Base-by-base conservation (phyloP, 257 asterid genomes). In the Galeopsis tetrahit region DNA sequence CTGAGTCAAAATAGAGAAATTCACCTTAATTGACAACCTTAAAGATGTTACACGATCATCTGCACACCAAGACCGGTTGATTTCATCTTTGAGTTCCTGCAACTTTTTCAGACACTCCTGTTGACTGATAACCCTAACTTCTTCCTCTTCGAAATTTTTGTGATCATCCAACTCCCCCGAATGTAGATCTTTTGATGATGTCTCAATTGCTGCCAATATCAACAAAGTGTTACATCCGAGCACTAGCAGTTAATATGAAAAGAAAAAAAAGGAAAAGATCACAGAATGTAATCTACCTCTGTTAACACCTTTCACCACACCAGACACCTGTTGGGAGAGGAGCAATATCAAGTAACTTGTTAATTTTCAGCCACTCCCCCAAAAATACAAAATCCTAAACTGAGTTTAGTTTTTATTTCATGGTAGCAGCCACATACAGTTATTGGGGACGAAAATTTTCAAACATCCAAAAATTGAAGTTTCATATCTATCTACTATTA, bases 1-100 rank as follows among this genome's bases (percentile, higher is more conserved):
- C 34, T 51, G 63, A 35, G 33, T 36, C 28, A 36, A 40, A 42
- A 58, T 77, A 62, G 10, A 74, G 71, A 74, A 39, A 49, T 48
- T 77, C 79, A 89, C 96, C 97, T 90, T 92, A 75, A 90, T 90
- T 6, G 96, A 85, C 89, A 87, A 82, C 85, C 87, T 88, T 72
- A 92, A 82, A 76, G 98, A 79, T 74, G 92, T 84, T 70, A 88
- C 89, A 36, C 88, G 96, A 69, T 90, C 97, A 79, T 80, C 90
- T 44, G 82, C 82, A 73, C 72, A 52, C 98, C 98, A 92, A 73
- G 97, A 86, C 82, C 52, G 87, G 35, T 78, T 79, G 62, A 92
- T 87, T 78, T 88, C 90, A 63, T 77, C 88, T 79, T 85, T 90
- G 49, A 92, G 91, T 56, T 82, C 95, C 77, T 74, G 85, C 77